Evolutionary conservation across 2,329 filamentous ascomycete genomes (phyloP).

Genomic region (Talaromyces rugulosus): DNA sequence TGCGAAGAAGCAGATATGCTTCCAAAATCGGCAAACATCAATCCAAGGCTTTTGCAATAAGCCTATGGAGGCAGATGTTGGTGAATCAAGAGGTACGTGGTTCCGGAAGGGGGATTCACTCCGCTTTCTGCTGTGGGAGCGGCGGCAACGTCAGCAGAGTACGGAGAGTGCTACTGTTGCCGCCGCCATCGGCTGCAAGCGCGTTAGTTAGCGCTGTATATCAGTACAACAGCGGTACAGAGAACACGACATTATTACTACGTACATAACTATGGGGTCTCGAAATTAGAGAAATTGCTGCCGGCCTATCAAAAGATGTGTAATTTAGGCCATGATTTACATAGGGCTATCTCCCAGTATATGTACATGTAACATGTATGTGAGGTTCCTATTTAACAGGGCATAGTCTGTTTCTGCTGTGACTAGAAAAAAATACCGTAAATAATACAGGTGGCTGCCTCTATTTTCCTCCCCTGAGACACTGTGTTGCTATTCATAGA

Average conservation of each 20-base stretch:
- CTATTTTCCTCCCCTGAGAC: not conserved
- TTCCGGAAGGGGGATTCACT: not conserved
- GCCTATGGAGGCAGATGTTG: not conserved
- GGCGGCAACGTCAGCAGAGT: conserved; percentile 8
- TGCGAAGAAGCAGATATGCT: conserved; percentile 23
- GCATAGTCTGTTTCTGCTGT: not conserved
- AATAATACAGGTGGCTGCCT: not conserved
- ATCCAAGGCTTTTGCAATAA: not conserved
- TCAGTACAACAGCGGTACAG: not conserved
- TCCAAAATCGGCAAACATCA: conserved; percentile 11
- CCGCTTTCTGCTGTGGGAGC: not conserved
- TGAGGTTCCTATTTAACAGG: not conserved
- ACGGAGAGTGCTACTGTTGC: not conserved
- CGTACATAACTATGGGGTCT: not conserved
- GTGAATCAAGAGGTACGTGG: not conserved
- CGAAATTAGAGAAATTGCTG: not conserved
- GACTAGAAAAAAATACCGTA: not conserved
- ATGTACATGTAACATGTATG: too few relatives aligned
- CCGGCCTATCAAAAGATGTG: not conserved
- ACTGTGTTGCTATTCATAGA: not conserved
- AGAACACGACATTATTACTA: not conserved
- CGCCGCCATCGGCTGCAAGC: not conserved
- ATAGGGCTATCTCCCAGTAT: too few relatives aligned
- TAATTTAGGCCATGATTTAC: not conserved
- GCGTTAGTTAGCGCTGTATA: not conserved